Conservation (phyloP, 2,329 filamentous ascomycete genomes). For the Fusarium annulatum region DNA sequence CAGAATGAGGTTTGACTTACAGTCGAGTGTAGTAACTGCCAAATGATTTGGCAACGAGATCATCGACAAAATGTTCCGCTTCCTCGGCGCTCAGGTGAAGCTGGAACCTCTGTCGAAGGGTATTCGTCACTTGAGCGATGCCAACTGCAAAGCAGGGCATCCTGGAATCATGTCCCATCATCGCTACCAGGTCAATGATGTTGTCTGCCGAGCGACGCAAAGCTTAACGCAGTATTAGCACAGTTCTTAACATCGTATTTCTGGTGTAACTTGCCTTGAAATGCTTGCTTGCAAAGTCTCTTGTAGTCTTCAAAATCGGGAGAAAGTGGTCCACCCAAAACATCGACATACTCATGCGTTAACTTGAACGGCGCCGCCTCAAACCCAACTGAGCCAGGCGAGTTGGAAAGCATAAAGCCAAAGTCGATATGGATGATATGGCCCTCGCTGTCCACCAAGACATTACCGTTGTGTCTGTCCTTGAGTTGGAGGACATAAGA, state of each 20-base stretch:
- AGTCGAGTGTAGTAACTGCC: slow-evolving; percentile 89
- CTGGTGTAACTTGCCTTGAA: slow-evolving; percentile 70
- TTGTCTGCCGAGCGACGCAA: slow-evolving; percentile 82
- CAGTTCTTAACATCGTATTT: neutral
- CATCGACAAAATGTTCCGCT: slow-evolving; percentile 84
- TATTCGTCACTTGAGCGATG: slow-evolving; percentile 75
- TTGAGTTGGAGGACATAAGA: slow-evolving; percentile 87
- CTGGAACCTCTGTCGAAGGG: slow-evolving; percentile 80
- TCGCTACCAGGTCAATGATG: slow-evolving; percentile 82
- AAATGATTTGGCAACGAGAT: slow-evolving; percentile 82
- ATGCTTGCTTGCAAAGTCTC: slow-evolving; percentile 82
- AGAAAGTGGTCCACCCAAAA: slow-evolving; percentile 78
- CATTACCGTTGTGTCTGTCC: slow-evolving; percentile 87
- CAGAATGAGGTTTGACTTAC: slow-evolving; percentile 60
- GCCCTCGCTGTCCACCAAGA: slow-evolving; percentile 85
- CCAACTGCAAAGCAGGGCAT: slow-evolving; percentile 87
- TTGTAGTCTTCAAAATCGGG: slow-evolving; percentile 81
- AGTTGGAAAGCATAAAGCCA: slow-evolving; percentile 90
- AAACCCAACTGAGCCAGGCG: slow-evolving; percentile 84
- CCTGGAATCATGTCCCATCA: slow-evolving; percentile 85
- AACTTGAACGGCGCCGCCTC: slow-evolving; percentile 90
- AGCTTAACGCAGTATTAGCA: slow-evolving; percentile 57
- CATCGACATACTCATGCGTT: slow-evolving; percentile 86
- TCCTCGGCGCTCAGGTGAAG: slow-evolving; percentile 85
- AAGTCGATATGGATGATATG: slow-evolving; percentile 92